Conservation (phyloP, 2,329 filamentous ascomycete species). For the Clonostachys sp. region DNA sequence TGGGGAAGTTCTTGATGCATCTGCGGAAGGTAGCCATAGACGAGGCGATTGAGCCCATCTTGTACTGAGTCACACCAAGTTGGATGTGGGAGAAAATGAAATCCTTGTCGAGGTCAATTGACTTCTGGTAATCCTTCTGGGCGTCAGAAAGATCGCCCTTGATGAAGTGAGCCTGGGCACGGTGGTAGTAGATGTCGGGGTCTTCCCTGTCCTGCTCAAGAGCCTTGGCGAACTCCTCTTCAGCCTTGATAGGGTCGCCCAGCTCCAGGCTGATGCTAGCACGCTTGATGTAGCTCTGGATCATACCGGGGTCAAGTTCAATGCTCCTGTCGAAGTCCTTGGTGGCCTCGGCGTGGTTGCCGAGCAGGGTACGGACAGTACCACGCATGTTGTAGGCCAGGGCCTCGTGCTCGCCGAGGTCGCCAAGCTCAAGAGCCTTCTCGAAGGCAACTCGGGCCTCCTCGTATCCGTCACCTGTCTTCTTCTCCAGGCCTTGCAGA, state of each 20-base stretch:
- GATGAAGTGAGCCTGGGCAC: slow-evolving; percentile 97
- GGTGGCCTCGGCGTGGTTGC: slow-evolving; percentile 79
- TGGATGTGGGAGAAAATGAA: slow-evolving; percentile 99
- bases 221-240: slow-evolving; percentile 82
- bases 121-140: slow-evolving; percentile 98
- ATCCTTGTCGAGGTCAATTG: slow-evolving; percentile 89
- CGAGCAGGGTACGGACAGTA: slow-evolving; percentile 89
- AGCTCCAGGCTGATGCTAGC: slow-evolving; percentile 97
- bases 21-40: slow-evolving; percentile 98
- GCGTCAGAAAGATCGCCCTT: slow-evolving; percentile 89
- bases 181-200: slow-evolving; percentile 98
- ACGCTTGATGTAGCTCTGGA: slow-evolving; percentile 97
- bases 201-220: slow-evolving; percentile 81
- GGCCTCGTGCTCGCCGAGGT: slow-evolving; percentile 78
- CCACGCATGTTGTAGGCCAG: slow-evolving; percentile 95
- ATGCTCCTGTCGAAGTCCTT: slow-evolving; percentile 88
- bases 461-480: slow-evolving; percentile 87
- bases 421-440: slow-evolving; percentile 77
- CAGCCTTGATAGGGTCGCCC: slow-evolving; percentile 80
- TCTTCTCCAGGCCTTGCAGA: slow-evolving; percentile 73
- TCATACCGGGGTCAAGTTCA: slow-evolving; percentile 80
- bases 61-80: slow-evolving; percentile 98
- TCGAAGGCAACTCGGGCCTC: slow-evolving; percentile 84
- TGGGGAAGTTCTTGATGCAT: slow-evolving; percentile 97
- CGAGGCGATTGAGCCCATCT: slow-evolving; percentile 96